Base-by-base conservation (phyloP, 2,329 filamentous ascomycete genomes). In the Polychaeton citri region DNA sequence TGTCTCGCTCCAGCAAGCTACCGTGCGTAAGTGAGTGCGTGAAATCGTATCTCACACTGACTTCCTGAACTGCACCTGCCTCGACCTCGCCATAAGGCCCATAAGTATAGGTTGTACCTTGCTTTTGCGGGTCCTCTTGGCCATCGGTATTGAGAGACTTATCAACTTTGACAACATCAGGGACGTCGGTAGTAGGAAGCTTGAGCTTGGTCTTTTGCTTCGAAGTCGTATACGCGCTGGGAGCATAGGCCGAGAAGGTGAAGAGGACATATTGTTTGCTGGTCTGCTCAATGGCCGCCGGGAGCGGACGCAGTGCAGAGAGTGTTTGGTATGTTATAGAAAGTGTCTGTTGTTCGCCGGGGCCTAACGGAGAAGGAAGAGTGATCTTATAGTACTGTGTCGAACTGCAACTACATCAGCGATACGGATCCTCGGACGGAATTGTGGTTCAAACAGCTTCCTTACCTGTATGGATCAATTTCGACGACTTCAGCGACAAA, bases 191-290 rank as follows among this genome's bases (percentile, higher is more conserved):
- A 37, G 75, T 80, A 33, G 82, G 73, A 49, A 93, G 78, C 67
- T 95, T 95, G 62, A 98, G 63, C 62, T 96, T 94, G 26, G 90
- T 96, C 74, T 95, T 95, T 60, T 98, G 90, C 66, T 94, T 94
- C 51, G 74, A 60, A 10, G 86, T 95, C 13, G 71, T 64, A 65
- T 98, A 98, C 42, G 81, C 79, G 7, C 84, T 92, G 12, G 79
- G 79, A 32, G 71, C 73, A 62, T 93, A 94, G 46, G 82, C 81
- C 42, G 83, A 88, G 66, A 94, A 92, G 38, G 76, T 69, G 66
- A 92, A 86, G 38, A 74, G 69, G 36, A 98, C 76, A 63, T 79
- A 95, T 62, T 98, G 90, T 58, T 79, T 76, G 35, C 86, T 85
- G 32, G 76, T 71, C 60, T 98, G 90, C n/a, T 71, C 66, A 54